phyloP scores from a whole-genome alignment of 164 flowering plant genomes.

The Umbellularia californica region DNA sequence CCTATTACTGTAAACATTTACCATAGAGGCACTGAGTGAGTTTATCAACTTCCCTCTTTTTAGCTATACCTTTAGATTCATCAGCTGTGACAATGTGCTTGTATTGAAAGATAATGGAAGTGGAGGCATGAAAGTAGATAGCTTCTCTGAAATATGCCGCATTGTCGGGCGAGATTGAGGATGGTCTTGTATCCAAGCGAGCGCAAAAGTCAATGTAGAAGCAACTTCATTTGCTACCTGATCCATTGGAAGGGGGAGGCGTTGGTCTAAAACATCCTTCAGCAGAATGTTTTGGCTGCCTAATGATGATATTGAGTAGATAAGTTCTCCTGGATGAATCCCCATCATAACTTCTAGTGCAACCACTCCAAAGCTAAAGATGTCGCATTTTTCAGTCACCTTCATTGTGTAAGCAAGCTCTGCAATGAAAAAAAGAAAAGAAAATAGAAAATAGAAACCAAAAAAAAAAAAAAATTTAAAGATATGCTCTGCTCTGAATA shows the following conservation, averaged over 20 bases:
- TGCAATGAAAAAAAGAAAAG: slow-evolving; percentile 10
- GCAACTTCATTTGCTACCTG: slow-evolving; percentile 44
- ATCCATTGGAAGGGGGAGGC: slow-evolving; percentile 45
- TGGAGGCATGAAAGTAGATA: slow-evolving; percentile 28
- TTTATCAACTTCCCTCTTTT: too few species aligned
- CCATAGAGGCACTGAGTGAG: too few species aligned
- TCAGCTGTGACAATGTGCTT: slow-evolving; percentile 23
- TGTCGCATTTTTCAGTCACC: slow-evolving; percentile 64
- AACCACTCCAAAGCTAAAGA: slow-evolving; percentile 68
- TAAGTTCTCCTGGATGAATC: slow-evolving; percentile 60
- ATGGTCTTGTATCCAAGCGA: slow-evolving; percentile 37
- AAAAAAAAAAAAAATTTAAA: too few species aligned
- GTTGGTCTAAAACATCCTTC: slow-evolving; percentile 51
- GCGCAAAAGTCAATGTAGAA: slow-evolving; percentile 32
- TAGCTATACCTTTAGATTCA: neutral
- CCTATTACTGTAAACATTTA: too few species aligned
- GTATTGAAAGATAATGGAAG: slow-evolving; percentile 16
- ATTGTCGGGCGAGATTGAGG: slow-evolving; percentile 64
- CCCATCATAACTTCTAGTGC: slow-evolving; percentile 63
- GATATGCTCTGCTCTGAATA: too few species aligned
- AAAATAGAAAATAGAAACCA: too few species aligned
- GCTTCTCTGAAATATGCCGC: slow-evolving; percentile 42
- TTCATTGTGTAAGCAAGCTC: too few species aligned
- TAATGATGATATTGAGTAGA: slow-evolving; percentile 25
- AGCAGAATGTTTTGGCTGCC: slow-evolving; percentile 6